These are phyloP conservation scores for Solioccasus polychromus DNA, from an alignment of 768 basidiomycete species.

Conservation along the genomic window DNA sequence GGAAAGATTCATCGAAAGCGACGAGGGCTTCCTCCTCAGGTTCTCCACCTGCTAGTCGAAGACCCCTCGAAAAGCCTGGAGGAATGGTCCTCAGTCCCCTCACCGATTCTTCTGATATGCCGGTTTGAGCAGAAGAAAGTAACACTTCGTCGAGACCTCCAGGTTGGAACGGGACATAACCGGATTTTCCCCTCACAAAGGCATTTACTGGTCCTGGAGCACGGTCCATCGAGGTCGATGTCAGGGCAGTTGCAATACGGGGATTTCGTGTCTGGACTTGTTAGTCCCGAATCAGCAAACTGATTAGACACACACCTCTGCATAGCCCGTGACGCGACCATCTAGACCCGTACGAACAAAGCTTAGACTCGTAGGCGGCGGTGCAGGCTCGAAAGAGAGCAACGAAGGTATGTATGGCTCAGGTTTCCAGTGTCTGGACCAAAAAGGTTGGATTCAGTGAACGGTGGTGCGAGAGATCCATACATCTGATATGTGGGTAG, in stretches of 20 bases:
- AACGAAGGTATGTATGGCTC: constrained; percentile 59
- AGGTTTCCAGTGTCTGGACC: constrained; percentile 68
- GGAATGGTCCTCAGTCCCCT: constrained; percentile 62
- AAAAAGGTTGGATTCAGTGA: constrained; percentile 9
- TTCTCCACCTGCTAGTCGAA: constrained; percentile 65
- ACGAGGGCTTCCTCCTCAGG: constrained; percentile 43
- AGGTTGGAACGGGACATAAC: constrained; percentile 90
- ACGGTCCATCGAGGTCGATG: constrained; percentile 82
- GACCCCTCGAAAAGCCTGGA: constrained; percentile 80
- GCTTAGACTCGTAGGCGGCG: constrained; percentile 68
- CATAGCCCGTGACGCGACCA: constrained; percentile 77
- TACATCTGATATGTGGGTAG: constrained; percentile 84
- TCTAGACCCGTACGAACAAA: constrained; percentile 78
- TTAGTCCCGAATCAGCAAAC: constrained; percentile 9
- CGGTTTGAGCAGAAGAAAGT: constrained; percentile 27
- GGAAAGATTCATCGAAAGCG: constrained; percentile 25
- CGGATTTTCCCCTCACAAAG: constrained; percentile 93
- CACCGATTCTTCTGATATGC: constrained; percentile 37
- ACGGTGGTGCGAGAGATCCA: constrained; percentile 23
- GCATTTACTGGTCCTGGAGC: constrained; percentile 75
- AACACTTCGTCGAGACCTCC: constrained; percentile 80
- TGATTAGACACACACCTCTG: constrained; percentile 54
- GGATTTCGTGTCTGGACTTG: constrained; percentile 49
- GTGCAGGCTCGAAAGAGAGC: constrained; percentile 62
- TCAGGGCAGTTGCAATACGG: constrained; percentile 64